Percentiles rank a stretch among this genome's conserved stretches.
These are phyloP conservation scores for Stagonosporopsis tanaceti DNA, from an alignment of 2,329 filamentous ascomycete species.

Conservation along the genomic window DNA sequence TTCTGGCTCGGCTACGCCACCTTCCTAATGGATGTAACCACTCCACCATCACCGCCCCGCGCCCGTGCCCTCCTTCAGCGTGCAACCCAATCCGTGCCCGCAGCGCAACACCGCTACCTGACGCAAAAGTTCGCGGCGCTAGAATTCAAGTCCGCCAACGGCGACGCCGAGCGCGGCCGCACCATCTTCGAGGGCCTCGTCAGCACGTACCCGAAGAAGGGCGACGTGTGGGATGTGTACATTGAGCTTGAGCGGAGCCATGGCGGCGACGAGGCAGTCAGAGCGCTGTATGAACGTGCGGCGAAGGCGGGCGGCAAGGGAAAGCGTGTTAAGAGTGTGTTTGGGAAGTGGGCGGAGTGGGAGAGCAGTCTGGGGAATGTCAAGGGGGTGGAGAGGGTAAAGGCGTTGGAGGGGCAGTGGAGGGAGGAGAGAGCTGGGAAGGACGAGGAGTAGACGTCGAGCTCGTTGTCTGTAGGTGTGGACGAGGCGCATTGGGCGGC, in stretches of 20 bases:
- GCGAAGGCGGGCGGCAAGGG: constrained; percentile 72
- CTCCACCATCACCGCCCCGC: constrained; percentile 76
- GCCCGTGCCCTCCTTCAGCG: constrained; percentile 80
- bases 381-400: constrained; percentile 75
- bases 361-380: constrained; percentile 75
- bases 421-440: constrained; percentile 56
- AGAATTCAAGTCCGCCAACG: constrained; percentile 84
- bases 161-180: constrained; percentile 87
- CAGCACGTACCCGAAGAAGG: constrained; percentile 83
- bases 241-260: constrained; percentile 81
- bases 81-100: constrained; percentile 82
- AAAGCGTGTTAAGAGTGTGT: constrained; percentile 84
- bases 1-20: constrained; percentile 96
- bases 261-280: constrained; percentile 63
- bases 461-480: neutral
- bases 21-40: constrained; percentile 81
- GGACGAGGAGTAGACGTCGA: constrained; percentile 21
- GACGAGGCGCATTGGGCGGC: constrained; percentile 13
- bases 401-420: constrained; percentile 75
- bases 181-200: constrained; percentile 94
- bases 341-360: constrained; percentile 90
- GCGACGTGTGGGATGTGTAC: constrained; percentile 92
- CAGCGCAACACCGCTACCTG: constrained; percentile 73
- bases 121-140: constrained; percentile 89
- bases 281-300: constrained; percentile 84